Percentiles rank a stretch among this genome's conserved stretches.
phyloP scores from a whole-genome alignment of 1,139 yeast species.

The Hemisphaericaspora xylanilytica region DNA sequence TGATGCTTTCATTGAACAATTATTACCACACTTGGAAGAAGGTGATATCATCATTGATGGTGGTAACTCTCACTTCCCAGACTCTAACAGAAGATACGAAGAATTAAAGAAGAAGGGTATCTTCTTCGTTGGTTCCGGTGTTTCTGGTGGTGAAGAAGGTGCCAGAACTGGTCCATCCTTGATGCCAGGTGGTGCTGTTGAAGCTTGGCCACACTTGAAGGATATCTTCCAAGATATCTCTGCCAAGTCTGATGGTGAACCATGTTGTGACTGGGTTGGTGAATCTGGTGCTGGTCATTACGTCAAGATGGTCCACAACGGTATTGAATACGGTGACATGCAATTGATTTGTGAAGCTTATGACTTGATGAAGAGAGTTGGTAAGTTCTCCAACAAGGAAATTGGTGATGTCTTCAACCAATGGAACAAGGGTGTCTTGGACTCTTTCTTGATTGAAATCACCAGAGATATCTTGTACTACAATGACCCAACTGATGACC shows the following conservation, averaged over 20 bases:
- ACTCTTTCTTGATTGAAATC: conserved; percentile 95
- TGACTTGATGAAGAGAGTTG: conserved; percentile 92
- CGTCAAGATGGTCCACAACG: conserved; percentile 99
- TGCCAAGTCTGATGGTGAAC: conserved; percentile 97
- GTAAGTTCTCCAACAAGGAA: conserved; percentile 87
- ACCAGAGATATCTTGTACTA: conserved; percentile 91
- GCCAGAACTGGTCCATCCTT: conserved; percentile 98
- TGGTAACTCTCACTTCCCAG: conserved; percentile 99
- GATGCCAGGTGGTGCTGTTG: conserved; percentile 99
- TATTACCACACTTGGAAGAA: conserved; percentile 87
- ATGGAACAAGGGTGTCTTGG: conserved; percentile 98
- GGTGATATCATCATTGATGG: conserved; percentile 99
- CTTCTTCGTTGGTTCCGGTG: conserved; percentile 97
- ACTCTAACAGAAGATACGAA: conserved; percentile 92
- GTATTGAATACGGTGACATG: conserved; percentile 99
- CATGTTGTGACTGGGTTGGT: conserved; percentile 99
- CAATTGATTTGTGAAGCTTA: conserved; percentile 98
- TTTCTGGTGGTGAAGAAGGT: conserved; percentile 99
- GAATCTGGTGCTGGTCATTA: conserved; percentile 99
- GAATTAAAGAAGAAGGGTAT: conserved; percentile 87
- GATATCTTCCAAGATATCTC: conserved; percentile 93
- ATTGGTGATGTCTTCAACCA: conserved; percentile 87
- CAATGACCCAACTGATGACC: conserved; percentile 83
- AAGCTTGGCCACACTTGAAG: conserved; percentile 99
- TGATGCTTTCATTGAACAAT: conserved; percentile 84